Base-by-base conservation (phyloP, 108 stramenopile genomes). In the Pseudonitzschia delicatissima region DNA sequence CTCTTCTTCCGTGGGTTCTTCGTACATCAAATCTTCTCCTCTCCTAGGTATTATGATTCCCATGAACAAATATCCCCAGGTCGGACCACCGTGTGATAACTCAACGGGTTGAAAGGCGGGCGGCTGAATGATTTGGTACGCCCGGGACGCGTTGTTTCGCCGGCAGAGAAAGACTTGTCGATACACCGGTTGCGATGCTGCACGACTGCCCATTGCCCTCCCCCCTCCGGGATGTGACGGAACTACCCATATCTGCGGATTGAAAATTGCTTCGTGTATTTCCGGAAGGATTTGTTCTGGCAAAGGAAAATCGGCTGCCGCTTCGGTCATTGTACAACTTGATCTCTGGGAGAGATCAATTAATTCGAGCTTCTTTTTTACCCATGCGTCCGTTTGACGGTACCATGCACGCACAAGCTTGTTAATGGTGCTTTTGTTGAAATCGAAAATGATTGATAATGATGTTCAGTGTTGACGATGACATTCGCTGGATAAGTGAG, bases 201-300 rank as follows among this genome's bases (percentile, higher is more conserved):
- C 36, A 35, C 17, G 7, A 17, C 25, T 40, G 11, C 35, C 29
- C 13, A 23, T 45, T 31, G 47, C n/a, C 12, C 26, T 45, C 1
- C 17, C 20, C 26, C 17, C 27, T 28, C 26, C 11, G 12, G 60
- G 34, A 4, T 21, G 20, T 3, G 47, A 61, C 20, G 63, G 63
- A 26, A 64, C 63, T 25, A 64, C 42, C 63, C 63, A 64, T 42
- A 64, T 31, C 27, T 64, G 45, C 11, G 63, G 45, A 33, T 64
- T 45, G 31, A 27, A 45, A 17, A 47, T 44, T 28, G 42, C 63
- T 12, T 64, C 63, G 3, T 45, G 11, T 42, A 64, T 64, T 25
- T 45, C 29, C 23, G 45, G 31, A 1, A 45, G 17, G 32, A 64
- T 64, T 45, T 64, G 42, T 33, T 64, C 45, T 27, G 63, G 25